Evolutionary conservation across 2,329 filamentous ascomycete species (phyloP).

Genomic region (Cladosporium phlei): DNA sequence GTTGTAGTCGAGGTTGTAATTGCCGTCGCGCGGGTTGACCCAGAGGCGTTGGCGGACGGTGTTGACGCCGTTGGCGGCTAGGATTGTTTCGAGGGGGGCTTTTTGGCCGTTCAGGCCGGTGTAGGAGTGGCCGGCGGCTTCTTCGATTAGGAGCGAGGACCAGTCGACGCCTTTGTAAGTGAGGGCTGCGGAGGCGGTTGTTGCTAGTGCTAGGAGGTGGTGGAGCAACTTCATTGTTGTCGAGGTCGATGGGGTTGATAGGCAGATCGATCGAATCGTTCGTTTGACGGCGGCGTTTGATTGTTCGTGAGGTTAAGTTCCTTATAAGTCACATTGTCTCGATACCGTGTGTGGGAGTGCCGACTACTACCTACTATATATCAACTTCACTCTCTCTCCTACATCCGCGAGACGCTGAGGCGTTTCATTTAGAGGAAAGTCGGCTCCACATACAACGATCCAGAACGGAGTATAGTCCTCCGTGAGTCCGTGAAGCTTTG

Average conservation of each 20-base stretch:
- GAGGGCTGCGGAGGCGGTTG: slow-evolving; percentile 16
- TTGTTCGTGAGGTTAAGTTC: neutral
- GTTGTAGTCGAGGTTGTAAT: slow-evolving; percentile 32
- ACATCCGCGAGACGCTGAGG: slow-evolving; percentile 5
- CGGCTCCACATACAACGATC: slow-evolving; percentile 10
- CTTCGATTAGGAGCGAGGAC: slow-evolving; percentile 32
- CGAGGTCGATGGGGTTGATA: neutral
- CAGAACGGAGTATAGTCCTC: neutral
- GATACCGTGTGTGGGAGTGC: neutral
- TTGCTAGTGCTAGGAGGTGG: slow-evolving; percentile 7
- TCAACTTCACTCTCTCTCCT: neutral
- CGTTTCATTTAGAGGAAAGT: slow-evolving; percentile 9
- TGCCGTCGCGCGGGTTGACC: slow-evolving; percentile 27
- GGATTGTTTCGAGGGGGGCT: slow-evolving; percentile 24
- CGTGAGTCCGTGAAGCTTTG: slow-evolving; percentile 9
- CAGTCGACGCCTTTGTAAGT: slow-evolving; percentile 36
- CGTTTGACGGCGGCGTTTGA: neutral
- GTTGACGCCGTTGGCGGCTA: slow-evolving; percentile 23
- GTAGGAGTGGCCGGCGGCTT: slow-evolving; percentile 32
- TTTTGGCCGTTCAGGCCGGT: slow-evolving; percentile 29
- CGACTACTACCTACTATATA: neutral
- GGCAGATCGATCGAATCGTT: neutral
- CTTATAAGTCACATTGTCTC: neutral
- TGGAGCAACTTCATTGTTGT: neutral
- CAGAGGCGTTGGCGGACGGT: slow-evolving; percentile 28